Conservation (phyloP, 352 stramenopile species). For the Globisporangium viniferum region DNA sequence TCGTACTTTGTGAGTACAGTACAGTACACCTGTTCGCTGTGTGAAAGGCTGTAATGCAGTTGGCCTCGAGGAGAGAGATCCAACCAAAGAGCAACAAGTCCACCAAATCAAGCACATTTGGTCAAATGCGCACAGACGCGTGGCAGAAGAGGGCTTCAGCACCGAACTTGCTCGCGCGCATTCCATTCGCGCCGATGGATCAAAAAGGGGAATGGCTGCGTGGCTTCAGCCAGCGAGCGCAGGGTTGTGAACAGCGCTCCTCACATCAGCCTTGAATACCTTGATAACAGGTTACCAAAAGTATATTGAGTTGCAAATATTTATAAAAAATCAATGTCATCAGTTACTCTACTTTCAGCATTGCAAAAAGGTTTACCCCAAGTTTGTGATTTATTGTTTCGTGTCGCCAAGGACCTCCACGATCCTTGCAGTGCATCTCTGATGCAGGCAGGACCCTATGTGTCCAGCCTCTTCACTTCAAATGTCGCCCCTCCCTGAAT, state of each 20-base stretch:
- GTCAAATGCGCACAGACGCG: too few relatives aligned
- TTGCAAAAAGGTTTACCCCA: too few relatives aligned
- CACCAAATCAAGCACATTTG: too few relatives aligned
- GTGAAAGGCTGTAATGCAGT: too few relatives aligned
- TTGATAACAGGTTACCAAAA: background rate
- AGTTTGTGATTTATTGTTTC: too few relatives aligned
- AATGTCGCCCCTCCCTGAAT: background rate
- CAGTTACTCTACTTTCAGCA: too few relatives aligned
- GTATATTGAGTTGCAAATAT: too few relatives aligned
- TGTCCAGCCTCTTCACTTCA: constrained; percentile 5
- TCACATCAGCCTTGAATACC: background rate
- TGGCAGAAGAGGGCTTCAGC: background rate
- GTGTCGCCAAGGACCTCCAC: background rate
- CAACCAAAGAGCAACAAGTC: too few relatives aligned
- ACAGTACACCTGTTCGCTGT: background rate
- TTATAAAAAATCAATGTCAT: too few relatives aligned
- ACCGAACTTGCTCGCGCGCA: background rate
- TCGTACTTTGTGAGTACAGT: background rate
- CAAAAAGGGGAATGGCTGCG: background rate
- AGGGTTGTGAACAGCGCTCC: background rate
- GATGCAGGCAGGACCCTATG: background rate
- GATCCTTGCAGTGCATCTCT: background rate
- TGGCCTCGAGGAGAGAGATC: too few relatives aligned
- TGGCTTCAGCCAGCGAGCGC: background rate
- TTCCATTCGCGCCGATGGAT: constrained; percentile 3